phyloP scores from a whole-genome alignment of 139 green algal species.

The Diplosphaera chodatii region DNA sequence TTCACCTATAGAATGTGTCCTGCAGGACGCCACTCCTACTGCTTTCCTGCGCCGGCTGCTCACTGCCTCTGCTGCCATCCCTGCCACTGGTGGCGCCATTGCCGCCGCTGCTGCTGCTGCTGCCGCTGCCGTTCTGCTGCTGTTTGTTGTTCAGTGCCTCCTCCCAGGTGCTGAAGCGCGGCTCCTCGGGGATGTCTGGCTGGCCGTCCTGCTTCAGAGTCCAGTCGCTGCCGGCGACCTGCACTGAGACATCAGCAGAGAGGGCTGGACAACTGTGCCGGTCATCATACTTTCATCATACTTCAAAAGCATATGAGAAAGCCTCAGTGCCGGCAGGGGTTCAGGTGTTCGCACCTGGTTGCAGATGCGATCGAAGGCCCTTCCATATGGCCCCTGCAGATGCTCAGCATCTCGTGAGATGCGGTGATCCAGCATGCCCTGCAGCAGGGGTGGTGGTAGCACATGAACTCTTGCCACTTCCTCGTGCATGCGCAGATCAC shows the following conservation, averaged over 20 bases:
- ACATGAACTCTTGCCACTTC: no score
- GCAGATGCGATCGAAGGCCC: conserved; percentile 20
- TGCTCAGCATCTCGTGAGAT: conserved; percentile 12
- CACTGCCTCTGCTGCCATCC: background rate
- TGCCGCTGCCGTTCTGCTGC: background rate
- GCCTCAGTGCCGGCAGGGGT: no score
- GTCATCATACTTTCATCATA: no score
- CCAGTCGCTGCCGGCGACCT: conserved; percentile 35
- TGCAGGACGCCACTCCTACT: background rate
- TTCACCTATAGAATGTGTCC: conserved; percentile 16
- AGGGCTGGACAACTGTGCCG: no score
- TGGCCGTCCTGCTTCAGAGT: conserved; percentile 21
- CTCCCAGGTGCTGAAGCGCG: conserved; percentile 34
- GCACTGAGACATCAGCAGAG: no score
- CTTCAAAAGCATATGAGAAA: no score
- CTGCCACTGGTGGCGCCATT: background rate
- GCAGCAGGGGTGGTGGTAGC: no score
- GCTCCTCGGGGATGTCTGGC: conserved; percentile 11
- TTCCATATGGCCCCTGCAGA: conserved; percentile 12
- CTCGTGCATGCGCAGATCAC: no score
- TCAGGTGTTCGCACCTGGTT: conserved; percentile 40
- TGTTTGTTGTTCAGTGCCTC: conserved; percentile 15
- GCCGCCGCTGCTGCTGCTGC: background rate
- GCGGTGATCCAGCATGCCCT: conserved; percentile 27
- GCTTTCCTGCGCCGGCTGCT: no score